Percentiles rank a stretch among this genome's conserved stretches.
These are phyloP conservation scores for Wickerhamiella kurtzmanii DNA, from an alignment of 805 yeast genomes.

Conservation along the genomic window DNA sequence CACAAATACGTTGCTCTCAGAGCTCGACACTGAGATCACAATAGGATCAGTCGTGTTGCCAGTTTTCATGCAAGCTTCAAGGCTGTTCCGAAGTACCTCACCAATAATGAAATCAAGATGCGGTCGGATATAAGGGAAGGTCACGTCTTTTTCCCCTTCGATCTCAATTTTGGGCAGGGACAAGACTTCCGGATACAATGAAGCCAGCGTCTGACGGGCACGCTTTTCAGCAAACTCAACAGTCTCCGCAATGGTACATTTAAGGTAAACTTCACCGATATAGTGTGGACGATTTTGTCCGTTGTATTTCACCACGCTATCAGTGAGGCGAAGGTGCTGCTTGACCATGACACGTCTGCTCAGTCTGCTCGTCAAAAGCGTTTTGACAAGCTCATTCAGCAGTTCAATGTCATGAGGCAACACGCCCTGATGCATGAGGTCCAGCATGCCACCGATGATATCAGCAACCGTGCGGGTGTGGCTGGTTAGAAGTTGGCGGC, in stretches of 20 bases:
- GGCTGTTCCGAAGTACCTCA: constrained; percentile 73
- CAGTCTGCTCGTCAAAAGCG: constrained; percentile 71
- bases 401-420: constrained; percentile 42
- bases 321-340: constrained; percentile 42
- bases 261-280: constrained; percentile 67
- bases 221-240: constrained; percentile 14
- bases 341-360: constrained; percentile 83
- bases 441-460: constrained; percentile 85
- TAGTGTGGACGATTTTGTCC: constrained; percentile 28
- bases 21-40: constrained; percentile 57
- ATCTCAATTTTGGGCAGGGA: constrained; percentile 60
- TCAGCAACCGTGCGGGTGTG: constrained; percentile 77
- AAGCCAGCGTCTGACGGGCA: constrained; percentile 26
- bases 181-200: background rate
- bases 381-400: constrained; percentile 61
- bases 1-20: constrained; percentile 54
- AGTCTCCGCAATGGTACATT: constrained; percentile 47
- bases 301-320: constrained; percentile 28
- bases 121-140: constrained; percentile 71
- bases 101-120: constrained; percentile 80
- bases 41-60: constrained; percentile 40
- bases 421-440: constrained; percentile 26
- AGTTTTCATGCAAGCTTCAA: constrained; percentile 57
- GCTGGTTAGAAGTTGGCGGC: constrained; percentile 51
- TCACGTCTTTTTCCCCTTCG: constrained; percentile 51